Evolutionary conservation across 495 filamentous ascomycete species (phyloP), one percentile per base, ranked within the genome.

Genomic region (Trichoderma orchidacearum): DNA sequence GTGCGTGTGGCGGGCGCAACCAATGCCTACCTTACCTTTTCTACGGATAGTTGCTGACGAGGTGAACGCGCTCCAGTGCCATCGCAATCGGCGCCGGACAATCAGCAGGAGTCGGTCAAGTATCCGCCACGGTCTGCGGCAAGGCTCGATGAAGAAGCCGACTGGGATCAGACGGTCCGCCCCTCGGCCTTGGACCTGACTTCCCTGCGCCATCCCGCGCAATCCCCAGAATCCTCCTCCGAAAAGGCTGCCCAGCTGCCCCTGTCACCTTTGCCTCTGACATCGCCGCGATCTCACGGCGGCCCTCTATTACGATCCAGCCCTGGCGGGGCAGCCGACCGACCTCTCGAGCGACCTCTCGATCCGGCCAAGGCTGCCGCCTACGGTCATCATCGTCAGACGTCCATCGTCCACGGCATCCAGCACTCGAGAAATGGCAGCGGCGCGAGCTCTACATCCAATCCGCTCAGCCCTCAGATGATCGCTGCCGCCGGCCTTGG

Each of bases 361-460:
- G 15, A 27, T 23, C 12, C 41, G 18, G 41, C 53, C 30, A 77
- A 76, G 55, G 52, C 64, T 8, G 67, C 67, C 1, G 68, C 84
- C 12, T 94, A 96, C 70, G 86, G 85, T 48, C 92, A 97, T 66
- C 88, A 95, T 67, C 81, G 93, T 21, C 88, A 98, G 68, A 89
- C 90, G 1, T 96, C 92, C 28, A 95, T 95, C 60, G 89, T 96
- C 48, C 89, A 95, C 81, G 90, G 90, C 57, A 82, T 90, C 59
- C 89, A 91, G 66, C 93, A 98, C 71, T 94, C 90, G 58, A 84
- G 93, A 61, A 95, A 93, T 73, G 83, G 91, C 56, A 81, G 78
- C 62, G 70, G 75, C 53, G 77, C 77, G 53, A 80, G 75, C 62
- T 73, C 77, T 38, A 66, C 83, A 23, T 82, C 82, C 28, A 92